Percentiles rank a stretch among this genome's conserved stretches.
Conservation (phyloP, 2,329 filamentous ascomycete genomes). For the Pseudopyrenochaeta lycopersici region DNA sequence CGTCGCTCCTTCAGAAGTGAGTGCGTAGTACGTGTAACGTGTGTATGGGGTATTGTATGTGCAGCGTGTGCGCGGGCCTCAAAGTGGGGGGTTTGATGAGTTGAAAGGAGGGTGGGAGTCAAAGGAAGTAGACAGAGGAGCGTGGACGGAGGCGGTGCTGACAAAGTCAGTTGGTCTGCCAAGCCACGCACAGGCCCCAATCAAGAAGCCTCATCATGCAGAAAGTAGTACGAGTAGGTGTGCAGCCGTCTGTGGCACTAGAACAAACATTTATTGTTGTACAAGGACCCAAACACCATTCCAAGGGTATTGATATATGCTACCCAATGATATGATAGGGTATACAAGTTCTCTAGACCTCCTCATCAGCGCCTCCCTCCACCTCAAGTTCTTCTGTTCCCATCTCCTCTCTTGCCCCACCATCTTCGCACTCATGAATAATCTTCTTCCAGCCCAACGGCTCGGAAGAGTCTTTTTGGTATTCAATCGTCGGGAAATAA, state of each 20-base stretch:
- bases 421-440: slow-evolving; percentile 61
- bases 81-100: background rate
- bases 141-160: slow-evolving; percentile 3
- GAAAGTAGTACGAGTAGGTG: background rate
- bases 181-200: background rate
- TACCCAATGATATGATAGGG: too few species aligned
- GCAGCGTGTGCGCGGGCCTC: background rate
- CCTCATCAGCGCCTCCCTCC: slow-evolving; percentile 30
- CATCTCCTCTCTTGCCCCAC: slow-evolving; percentile 44
- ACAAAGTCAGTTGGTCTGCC: slow-evolving; percentile 1
- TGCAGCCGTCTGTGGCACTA: background rate
- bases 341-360: too few species aligned
- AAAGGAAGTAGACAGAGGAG: slow-evolving; percentile 6
- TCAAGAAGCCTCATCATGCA: background rate
- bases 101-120: background rate
- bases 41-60: background rate
- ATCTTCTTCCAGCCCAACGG: slow-evolving; percentile 66
- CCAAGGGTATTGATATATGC: background rate
- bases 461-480: slow-evolving; percentile 64
- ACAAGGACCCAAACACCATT: background rate
- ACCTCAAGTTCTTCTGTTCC: slow-evolving; percentile 37
- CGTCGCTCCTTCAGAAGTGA: slow-evolving; percentile 1
- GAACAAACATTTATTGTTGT: background rate
- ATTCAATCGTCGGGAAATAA: slow-evolving; percentile 78
- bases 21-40: background rate